Conservation (phyloP, 306 rosid genomes). For the Geum urbanum region DNA sequence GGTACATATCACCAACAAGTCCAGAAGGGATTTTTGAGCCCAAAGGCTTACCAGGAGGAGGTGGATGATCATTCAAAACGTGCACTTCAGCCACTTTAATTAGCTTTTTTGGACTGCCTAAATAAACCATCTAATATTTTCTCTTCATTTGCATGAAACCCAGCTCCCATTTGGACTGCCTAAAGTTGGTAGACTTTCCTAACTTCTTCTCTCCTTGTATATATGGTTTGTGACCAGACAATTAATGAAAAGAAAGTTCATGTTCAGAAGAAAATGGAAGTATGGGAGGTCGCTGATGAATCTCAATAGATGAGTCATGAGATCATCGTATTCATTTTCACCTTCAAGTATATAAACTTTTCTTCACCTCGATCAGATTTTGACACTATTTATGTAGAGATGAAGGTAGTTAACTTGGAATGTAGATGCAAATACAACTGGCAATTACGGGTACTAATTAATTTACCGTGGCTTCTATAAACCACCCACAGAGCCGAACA, state of each 20-base stretch:
- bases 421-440: no score
- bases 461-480: no score
- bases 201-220: background rate
- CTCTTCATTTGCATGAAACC: slow-evolving; percentile 47
- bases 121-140: slow-evolving; percentile 46
- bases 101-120: slow-evolving; percentile 49
- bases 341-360: background rate
- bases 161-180: slow-evolving; percentile 38
- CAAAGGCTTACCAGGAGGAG: slow-evolving; percentile 82
- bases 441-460: no score
- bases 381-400: no score
- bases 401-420: no score
- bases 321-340: background rate
- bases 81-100: slow-evolving; percentile 38
- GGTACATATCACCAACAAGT: slow-evolving; percentile 78
- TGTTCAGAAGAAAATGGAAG: background rate
- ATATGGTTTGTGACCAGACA: background rate
- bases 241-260: background rate
- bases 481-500: no score
- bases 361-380: no score
- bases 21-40: slow-evolving; percentile 64
- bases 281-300: background rate
- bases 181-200: slow-evolving; percentile 2
- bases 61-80: slow-evolving; percentile 38
- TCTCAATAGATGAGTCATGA: no score